These are phyloP conservation scores for Colletotrichum coccodes DNA, from an alignment of 2,329 filamentous ascomycete species.

Conservation along the genomic window DNA sequence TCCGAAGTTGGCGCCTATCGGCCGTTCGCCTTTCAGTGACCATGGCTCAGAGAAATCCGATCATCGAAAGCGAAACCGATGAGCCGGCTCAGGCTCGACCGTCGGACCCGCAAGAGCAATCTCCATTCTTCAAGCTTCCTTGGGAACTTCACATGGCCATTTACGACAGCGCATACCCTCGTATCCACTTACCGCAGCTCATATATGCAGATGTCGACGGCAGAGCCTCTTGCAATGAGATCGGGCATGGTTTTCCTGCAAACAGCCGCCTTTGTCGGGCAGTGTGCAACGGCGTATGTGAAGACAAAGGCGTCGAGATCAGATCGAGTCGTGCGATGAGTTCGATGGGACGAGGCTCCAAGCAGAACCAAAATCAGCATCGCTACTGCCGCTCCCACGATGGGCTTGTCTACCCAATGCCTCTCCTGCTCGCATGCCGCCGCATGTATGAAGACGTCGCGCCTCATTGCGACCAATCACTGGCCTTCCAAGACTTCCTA, in stretches of 20 bases:
- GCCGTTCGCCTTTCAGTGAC: too few species aligned
- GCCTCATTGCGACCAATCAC: slow-evolving; percentile 12
- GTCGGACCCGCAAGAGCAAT: slow-evolving; percentile 1
- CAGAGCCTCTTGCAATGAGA: background rate
- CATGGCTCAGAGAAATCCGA: background rate
- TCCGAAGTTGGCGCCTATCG: too few species aligned
- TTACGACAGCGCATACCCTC: slow-evolving; percentile 10
- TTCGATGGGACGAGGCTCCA: background rate
- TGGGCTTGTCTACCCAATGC: background rate
- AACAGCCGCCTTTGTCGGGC: background rate
- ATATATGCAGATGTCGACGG: background rate
- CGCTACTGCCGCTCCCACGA: background rate
- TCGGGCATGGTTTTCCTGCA: background rate
- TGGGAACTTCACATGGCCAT: slow-evolving; percentile 5
- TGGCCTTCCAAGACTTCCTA: slow-evolving; percentile 14
- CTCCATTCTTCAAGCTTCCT: slow-evolving; percentile 11
- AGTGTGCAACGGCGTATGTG: background rate
- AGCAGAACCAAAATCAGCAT: background rate
- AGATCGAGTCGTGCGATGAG: background rate
- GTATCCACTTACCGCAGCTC: slow-evolving; percentile 6
- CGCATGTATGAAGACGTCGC: slow-evolving; percentile 17
- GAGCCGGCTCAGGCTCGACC: background rate
- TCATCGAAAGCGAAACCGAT: too few species aligned
- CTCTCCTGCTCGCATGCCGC: slow-evolving; percentile 7
- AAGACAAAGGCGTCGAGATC: slow-evolving; percentile 1